Evolutionary conservation across 371 early-diverging fungal species (phyloP), one percentile per base, ranked within the genome.

Genomic region (Mucor plumbeus): DNA sequence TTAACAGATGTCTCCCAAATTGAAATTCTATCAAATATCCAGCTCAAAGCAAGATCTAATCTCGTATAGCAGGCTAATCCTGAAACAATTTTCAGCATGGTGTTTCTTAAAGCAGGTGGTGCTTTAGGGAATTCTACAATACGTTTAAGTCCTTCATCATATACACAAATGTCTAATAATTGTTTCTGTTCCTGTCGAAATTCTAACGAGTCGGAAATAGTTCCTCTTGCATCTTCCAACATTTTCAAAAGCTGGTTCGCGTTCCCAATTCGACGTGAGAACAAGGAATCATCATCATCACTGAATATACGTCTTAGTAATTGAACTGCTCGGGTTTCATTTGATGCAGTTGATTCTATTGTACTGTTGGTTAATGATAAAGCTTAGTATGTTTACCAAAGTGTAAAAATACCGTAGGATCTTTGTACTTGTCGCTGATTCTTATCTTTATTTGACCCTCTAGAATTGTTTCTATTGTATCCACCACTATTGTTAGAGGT

Each of bases 161-260:
- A 67, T 4, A 80, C 53, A 35, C 80, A 78, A 19, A 69, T 56
- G 11, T 83, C 80, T n/a, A 83, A 34, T 33, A 78, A 33, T 19
- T 73, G 69, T 66, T 74, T 67, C 38, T 74, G 71, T 26, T 83
- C 83, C 33, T 80, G 76, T 54, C 77, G 71, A 48, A 67, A 65
- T 59, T 70, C 67, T 17, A 74, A 57, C 5, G 69, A 61, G 40
- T 81, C 77, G 7, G 63, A 64, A 31, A 59, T 33, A 10, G 35
- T 71, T 50, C 8, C 70, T 60, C 73, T 71, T 21, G 71, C 47
- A 21, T 79, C 76, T 53, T 70, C 77, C n/a, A 82, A 38, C 5
- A 62, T 58, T n/a, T 70, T 66, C 17, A 71, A 31, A 9, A 82
- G 43, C 38, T 75, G 73, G 13, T 64, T 66, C 9, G 78, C 68